phyloP scores from a whole-genome alignment of 345 rosid species.

The Rubroshorea leprosula region DNA sequence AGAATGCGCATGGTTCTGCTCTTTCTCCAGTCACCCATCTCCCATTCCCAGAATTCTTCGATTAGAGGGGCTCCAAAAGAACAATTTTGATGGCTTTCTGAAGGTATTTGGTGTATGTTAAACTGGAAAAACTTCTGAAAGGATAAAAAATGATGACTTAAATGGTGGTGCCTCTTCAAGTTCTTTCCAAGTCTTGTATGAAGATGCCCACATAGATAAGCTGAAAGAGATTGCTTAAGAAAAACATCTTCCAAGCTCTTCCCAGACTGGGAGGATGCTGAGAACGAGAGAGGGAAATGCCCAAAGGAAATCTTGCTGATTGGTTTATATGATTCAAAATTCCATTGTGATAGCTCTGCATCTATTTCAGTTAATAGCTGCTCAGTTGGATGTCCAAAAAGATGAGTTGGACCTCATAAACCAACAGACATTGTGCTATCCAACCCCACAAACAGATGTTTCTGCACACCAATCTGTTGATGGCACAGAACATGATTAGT shows the following conservation, averaged over 20 bases:
- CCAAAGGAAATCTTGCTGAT: slow-evolving; percentile 81
- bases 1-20: slow-evolving; percentile 72
- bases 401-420: slow-evolving; percentile 89
- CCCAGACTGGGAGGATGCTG: slow-evolving; percentile 50
- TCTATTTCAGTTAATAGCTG: slow-evolving; percentile 56
- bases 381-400: slow-evolving; percentile 91
- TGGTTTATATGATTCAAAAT: slow-evolving; percentile 44
- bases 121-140: slow-evolving; percentile 57
- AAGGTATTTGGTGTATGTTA: slow-evolving; percentile 49
- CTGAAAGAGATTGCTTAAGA: slow-evolving; percentile 77
- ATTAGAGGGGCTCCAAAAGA: slow-evolving; percentile 45
- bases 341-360: slow-evolving; percentile 72
- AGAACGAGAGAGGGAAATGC: slow-evolving; percentile 88
- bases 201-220: slow-evolving; percentile 88
- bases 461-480: slow-evolving; percentile 51
- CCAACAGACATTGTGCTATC: slow-evolving; percentile 80
- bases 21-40: slow-evolving; percentile 98
- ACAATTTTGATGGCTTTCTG: slow-evolving; percentile 40
- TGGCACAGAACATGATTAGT: not conserved
- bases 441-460: slow-evolving; percentile 77
- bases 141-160: slow-evolving; percentile 28
- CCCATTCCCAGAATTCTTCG: slow-evolving; percentile 97
- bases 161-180: slow-evolving; percentile 71
- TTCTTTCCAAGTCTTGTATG: slow-evolving; percentile 82
- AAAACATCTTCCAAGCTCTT: slow-evolving; percentile 72